phyloP scores from a whole-genome alignment of 768 basidiomycete species.

The Polyporus arcularius region DNA sequence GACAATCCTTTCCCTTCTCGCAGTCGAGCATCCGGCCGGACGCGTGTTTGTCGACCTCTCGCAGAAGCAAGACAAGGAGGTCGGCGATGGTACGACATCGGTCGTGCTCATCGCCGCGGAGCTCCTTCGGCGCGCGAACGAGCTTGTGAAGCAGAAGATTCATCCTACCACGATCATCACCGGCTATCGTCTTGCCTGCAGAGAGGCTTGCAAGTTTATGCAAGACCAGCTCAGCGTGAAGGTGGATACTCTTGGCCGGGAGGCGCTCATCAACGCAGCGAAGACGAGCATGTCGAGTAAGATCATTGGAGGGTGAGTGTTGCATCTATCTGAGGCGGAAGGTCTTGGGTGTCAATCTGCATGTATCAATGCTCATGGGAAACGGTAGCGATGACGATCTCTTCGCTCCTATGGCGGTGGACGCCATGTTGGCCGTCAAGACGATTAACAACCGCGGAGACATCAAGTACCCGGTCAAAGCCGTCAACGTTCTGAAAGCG shows the following conservation, averaged over 20 bases:
- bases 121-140: constrained; percentile 92
- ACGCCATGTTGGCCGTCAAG: constrained; percentile 97
- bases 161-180: constrained; percentile 99
- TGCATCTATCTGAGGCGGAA: not conserved
- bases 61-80: constrained; percentile 99
- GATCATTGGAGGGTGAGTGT: constrained; percentile 90
- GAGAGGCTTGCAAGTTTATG: constrained; percentile 97
- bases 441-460: constrained; percentile 93
- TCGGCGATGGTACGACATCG: constrained; percentile 98
- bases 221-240: constrained; percentile 95
- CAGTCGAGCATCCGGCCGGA: constrained; percentile 96
- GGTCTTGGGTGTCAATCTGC: not conserved
- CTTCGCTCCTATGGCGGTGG: constrained; percentile 98
- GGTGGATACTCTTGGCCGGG: constrained; percentile 88
- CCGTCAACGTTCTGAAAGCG: constrained; percentile 97
- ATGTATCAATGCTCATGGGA: not conserved
- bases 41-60: constrained; percentile 98
- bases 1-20: constrained; percentile 92
- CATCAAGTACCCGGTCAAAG: constrained; percentile 98
- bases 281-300: constrained; percentile 99
- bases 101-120: constrained; percentile 99
- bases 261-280: constrained; percentile 92
- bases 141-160: constrained; percentile 96
- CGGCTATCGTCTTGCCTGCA: constrained; percentile 94
- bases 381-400: constrained; percentile 86